A percentile compares a stretch with the other conserved stretches of the same genome.
phyloP scores from a whole-genome alignment of 768 basidiomycete genomes.

The Pleurotus citrinopileatus region DNA sequence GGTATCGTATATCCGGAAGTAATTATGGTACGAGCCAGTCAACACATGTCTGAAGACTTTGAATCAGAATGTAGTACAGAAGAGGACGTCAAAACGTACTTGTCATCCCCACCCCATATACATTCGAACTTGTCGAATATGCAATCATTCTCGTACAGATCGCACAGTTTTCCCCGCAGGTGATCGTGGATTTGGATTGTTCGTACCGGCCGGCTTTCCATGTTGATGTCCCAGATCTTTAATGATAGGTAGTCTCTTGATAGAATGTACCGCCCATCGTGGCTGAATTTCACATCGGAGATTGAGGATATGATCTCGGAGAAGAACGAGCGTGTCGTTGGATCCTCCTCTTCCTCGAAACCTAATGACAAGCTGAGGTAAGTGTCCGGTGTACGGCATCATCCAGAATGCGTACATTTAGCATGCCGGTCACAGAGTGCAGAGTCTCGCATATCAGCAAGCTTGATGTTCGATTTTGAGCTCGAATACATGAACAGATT shows the following conservation, averaged over 20 bases:
- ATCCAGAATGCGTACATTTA: conserved; percentile 89
- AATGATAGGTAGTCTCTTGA: conserved; percentile 96
- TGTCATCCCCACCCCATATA: conserved; percentile 94
- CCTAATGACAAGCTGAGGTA: too few relatives aligned
- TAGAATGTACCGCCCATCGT: conserved; percentile 94
- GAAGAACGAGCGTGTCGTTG: conserved; percentile 96
- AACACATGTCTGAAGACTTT: conserved; percentile 73
- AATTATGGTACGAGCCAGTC: conserved; percentile 99
- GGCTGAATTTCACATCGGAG: conserved; percentile 98
- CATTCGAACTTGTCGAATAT: conserved; percentile 99
- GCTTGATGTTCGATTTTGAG: conserved; percentile 99
- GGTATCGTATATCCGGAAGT: conserved; percentile 98
- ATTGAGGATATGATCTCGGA: conserved; percentile 99
- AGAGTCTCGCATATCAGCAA: conserved; percentile 98
- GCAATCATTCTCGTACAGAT: conserved; percentile 99
- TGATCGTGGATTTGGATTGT: conserved; percentile 99
- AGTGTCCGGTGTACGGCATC: too few relatives aligned
- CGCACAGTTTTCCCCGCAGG: conserved; percentile 94
- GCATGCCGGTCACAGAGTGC: conserved; percentile 95
- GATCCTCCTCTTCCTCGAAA: conserved; percentile 99
- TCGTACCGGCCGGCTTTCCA: conserved; percentile 95
- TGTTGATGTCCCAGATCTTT: conserved; percentile 99
- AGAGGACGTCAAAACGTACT: conserved; percentile 52
- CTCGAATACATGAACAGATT: conserved; percentile 99
- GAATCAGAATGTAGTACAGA: conserved; percentile 13